These are phyloP conservation scores for Talaromyces trachyspermus DNA, from an alignment of 495 filamentous ascomycete species.

Conservation along the genomic window DNA sequence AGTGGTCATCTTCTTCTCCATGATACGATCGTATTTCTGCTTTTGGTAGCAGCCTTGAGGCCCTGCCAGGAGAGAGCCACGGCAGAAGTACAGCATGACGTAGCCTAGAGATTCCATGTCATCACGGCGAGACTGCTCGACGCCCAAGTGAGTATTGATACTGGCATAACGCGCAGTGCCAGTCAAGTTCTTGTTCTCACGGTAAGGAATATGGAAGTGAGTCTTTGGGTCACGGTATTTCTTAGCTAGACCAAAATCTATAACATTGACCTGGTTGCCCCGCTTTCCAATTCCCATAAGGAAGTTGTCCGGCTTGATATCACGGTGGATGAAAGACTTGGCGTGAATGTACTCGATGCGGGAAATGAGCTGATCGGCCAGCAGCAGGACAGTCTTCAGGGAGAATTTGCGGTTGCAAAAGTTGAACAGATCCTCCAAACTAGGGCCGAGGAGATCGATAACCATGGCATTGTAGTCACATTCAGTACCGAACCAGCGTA, in stretches of 20 bases:
- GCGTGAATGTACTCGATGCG: constrained; percentile 99
- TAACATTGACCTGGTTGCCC: constrained; percentile 99
- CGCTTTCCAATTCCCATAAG: constrained; percentile 99
- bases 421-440: constrained; percentile 99
- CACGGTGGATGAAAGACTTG: constrained; percentile 99
- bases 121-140: constrained; percentile 98
- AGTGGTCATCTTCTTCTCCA: constrained; percentile 99
- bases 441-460: constrained; percentile 92
- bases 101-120: constrained; percentile 99
- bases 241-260: constrained; percentile 99
- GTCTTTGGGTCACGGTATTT: constrained; percentile 99
- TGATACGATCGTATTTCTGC: constrained; percentile 99
- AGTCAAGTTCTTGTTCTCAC: constrained; percentile 99
- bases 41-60: constrained; percentile 99
- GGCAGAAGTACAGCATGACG: constrained; percentile 99
- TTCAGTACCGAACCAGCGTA: constrained; percentile 99
- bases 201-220: constrained; percentile 99
- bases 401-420: constrained; percentile 99
- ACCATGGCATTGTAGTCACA: constrained; percentile 99
- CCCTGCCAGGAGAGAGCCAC: constrained; percentile 99
- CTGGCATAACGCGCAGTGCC: constrained; percentile 98
- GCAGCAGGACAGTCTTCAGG: constrained; percentile 95
- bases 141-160: constrained; percentile 98
- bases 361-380: constrained; percentile 98
- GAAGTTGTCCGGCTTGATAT: constrained; percentile 99